Evolutionary conservation across 2,329 filamentous ascomycete genomes (phyloP).

Genomic region (Dissoconium aciculare): DNA sequence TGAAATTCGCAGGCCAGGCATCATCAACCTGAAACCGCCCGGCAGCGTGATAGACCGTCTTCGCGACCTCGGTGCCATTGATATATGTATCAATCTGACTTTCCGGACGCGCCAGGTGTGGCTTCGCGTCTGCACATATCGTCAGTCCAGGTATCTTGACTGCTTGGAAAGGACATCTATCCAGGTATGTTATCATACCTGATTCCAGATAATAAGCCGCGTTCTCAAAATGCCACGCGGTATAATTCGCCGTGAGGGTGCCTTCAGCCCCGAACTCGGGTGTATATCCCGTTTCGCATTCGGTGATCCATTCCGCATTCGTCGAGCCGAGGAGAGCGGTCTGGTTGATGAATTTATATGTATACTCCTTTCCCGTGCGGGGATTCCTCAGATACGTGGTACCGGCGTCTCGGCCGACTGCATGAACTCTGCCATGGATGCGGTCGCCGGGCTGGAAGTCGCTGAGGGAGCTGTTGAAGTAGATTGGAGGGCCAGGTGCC

Average conservation of each 20-base stretch:
- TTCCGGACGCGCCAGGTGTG: neutral
- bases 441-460: slow-evolving; percentile 1
- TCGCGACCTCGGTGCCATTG: neutral
- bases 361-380: neutral
- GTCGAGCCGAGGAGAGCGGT: neutral
- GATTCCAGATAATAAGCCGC: too few relatives aligned
- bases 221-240: neutral
- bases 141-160: too few relatives aligned
- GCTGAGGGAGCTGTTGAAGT: neutral
- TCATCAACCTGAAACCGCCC: neutral
- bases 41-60: neutral
- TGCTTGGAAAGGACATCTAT: too few relatives aligned
- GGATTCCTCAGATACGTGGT: neutral
- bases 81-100: neutral
- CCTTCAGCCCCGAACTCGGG: neutral
- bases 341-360: neutral
- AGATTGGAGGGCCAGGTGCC: neutral
- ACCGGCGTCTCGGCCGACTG: neutral
- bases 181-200: too few relatives aligned
- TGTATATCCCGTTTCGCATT: neutral
- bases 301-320: slow-evolving; percentile 2
- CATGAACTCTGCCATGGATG: neutral
- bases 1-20: slow-evolving; percentile 1
- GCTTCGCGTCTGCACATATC: neutral
- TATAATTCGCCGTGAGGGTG: slow-evolving; percentile 1